Evolutionary conservation across 768 basidiomycete genomes (phyloP), one percentile per base, ranked within the genome.

Genomic region (Amylocystis lapponica): DNA sequence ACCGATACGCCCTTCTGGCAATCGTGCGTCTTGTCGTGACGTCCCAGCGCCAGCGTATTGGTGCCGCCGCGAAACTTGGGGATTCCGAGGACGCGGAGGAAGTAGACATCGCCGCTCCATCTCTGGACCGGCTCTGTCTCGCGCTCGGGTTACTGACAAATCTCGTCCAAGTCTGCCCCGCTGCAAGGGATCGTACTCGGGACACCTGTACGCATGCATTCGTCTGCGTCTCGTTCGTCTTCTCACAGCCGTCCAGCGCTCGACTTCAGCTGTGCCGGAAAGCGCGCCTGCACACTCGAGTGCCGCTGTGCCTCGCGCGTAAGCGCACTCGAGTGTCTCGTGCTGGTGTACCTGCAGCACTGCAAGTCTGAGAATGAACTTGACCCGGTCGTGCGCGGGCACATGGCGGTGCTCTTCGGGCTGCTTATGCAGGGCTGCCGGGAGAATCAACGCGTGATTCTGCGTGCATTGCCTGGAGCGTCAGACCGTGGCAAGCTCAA

Each of bases 111-210:
- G 54, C 62, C 0, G 64, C 70, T 4, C 68, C 74, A 29, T 64
- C 72, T 3, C 66, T 86, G n/a, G 89, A 91, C 56, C 69, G 74
- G 26, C 65, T 88, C 4, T 90, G 86, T 58, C 78, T 91, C 21
- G 74, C 80, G 5, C 71, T 91, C 5, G 88, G 81, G 1, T 64
- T 90, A 9, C 64, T 90, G 30, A 86, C 86, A 40, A 90, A 89
- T 59, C 65, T 90, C 32, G 77, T 86, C 0, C 83, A 88, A 54
- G 66, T 66, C 5, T 65, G 71, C n/a, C 68, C 71, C 0, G 66
- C 61, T n/a, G 70, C 72, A 9, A 76, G 75, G 33, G 58, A 68
- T 27, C 51, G 66, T 2, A 58, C 78, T 8, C 69, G 73, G 31
- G 65, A 69, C 11, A 73, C 67, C 29, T 64, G 85, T 85, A 56